These are phyloP conservation scores for Yarrowia sp. DNA, from an alignment of 805 yeast species.

Conservation along the genomic window DNA sequence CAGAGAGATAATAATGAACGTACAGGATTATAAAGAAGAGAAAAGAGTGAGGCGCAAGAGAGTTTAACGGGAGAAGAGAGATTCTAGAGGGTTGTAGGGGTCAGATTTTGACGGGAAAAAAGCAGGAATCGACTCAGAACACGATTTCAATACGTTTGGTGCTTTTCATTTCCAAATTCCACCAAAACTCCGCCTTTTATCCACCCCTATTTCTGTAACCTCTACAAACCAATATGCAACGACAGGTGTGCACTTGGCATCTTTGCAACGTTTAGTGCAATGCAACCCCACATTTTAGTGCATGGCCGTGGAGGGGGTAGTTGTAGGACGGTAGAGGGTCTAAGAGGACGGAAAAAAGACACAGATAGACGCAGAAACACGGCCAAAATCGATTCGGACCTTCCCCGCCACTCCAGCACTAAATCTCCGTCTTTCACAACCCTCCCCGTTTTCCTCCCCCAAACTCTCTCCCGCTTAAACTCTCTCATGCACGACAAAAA, in stretches of 20 bases:
- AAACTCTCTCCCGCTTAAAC: not conserved
- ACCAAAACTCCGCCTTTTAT: not conserved
- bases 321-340: too few relatives aligned
- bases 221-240: not conserved
- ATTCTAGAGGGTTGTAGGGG: not conserved
- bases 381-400: too few relatives aligned
- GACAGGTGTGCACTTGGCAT: not conserved
- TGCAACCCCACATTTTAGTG: slow-evolving; percentile 19
- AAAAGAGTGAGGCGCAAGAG: too few relatives aligned
- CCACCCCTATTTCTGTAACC: not conserved
- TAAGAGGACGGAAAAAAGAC: too few relatives aligned
- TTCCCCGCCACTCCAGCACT: too few relatives aligned
- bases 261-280: slow-evolving; percentile 12
- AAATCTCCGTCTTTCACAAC: not conserved
- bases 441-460: not conserved
- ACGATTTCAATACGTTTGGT: too few relatives aligned
- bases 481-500: not conserved
- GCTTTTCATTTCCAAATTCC: not conserved
- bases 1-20: too few relatives aligned
- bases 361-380: too few relatives aligned
- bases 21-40: too few relatives aligned
- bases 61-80: not conserved
- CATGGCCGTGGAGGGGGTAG: not conserved
- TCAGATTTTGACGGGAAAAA: too few relatives aligned
- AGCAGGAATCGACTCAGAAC: not conserved